phyloP scores from a whole-genome alignment of 495 filamentous ascomycete species.

The Cercophora newfieldiana region DNA sequence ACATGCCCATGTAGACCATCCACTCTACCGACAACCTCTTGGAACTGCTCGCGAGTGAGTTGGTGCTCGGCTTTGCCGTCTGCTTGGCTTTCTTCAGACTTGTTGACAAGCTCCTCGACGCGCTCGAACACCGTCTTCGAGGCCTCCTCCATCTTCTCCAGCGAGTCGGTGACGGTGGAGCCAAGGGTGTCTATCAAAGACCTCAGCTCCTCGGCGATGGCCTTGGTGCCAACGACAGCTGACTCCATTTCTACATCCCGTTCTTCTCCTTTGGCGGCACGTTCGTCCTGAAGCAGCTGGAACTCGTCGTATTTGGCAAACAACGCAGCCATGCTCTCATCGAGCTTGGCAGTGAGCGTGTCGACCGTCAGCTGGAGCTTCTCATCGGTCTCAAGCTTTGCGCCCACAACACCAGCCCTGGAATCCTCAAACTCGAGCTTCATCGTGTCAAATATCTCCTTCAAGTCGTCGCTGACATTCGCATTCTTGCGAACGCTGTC shows the following conservation, averaged over 20 bases:
- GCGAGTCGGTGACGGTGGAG: slow-evolving; percentile 74
- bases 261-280: slow-evolving; percentile 65
- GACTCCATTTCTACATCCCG: slow-evolving; percentile 67
- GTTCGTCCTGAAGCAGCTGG: slow-evolving; percentile 66
- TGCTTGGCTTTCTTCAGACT: slow-evolving; percentile 72
- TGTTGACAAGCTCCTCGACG: slow-evolving; percentile 72
- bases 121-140: slow-evolving; percentile 79
- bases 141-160: slow-evolving; percentile 80
- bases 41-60: slow-evolving; percentile 72
- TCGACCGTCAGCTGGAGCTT: slow-evolving; percentile 69
- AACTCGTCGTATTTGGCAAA: slow-evolving; percentile 82
- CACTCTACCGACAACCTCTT: slow-evolving; percentile 67
- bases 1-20: slow-evolving; percentile 74
- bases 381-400: slow-evolving; percentile 74
- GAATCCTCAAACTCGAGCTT: slow-evolving; percentile 80
- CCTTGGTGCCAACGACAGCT: slow-evolving; percentile 68
- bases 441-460: slow-evolving; percentile 76
- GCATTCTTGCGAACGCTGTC: slow-evolving; percentile 59
- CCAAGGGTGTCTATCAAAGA: slow-evolving; percentile 81
- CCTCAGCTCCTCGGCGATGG: slow-evolving; percentile 81
- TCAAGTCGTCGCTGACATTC: slow-evolving; percentile 61
- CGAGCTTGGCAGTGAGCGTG: slow-evolving; percentile 71
- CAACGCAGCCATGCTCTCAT: slow-evolving; percentile 74
- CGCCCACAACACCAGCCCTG: slow-evolving; percentile 64
- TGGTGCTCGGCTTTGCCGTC: slow-evolving; percentile 74